These are phyloP conservation scores for Cytospora leucostoma DNA, from an alignment of 2,329 filamentous ascomycete species.

Conservation along the genomic window DNA sequence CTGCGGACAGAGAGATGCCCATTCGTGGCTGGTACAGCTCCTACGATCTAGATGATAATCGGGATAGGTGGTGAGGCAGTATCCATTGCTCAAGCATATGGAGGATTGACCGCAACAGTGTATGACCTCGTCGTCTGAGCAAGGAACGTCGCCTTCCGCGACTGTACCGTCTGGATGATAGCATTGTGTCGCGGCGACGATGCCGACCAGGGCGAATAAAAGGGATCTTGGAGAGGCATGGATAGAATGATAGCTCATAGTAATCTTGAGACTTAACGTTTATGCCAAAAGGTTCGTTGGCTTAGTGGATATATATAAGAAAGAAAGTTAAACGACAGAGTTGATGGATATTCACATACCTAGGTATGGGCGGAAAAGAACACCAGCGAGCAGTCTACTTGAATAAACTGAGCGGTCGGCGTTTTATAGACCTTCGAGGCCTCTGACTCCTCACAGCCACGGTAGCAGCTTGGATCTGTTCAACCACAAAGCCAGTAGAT, in stretches of 20 bases:
- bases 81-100: background rate
- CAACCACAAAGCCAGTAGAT: background rate
- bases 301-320: background rate
- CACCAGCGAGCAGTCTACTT: background rate
- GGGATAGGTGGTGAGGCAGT: background rate
- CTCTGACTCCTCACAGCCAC: background rate
- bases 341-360: background rate
- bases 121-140: background rate
- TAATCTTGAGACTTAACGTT: background rate
- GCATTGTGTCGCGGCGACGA: background rate
- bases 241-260: background rate
- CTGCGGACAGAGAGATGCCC: background rate
- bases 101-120: background rate
- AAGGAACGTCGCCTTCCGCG: background rate
- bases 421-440: background rate
- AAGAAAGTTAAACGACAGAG: background rate
- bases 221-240: background rate
- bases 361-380: background rate
- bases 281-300: background rate
- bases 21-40: background rate
- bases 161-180: background rate
- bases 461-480: background rate
- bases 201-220: background rate
- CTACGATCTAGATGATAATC: constrained; percentile 1
- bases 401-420: background rate